phyloP scores from a whole-genome alignment of 2,329 filamentous ascomycete genomes.

The Nigrospora sphaerica region DNA sequence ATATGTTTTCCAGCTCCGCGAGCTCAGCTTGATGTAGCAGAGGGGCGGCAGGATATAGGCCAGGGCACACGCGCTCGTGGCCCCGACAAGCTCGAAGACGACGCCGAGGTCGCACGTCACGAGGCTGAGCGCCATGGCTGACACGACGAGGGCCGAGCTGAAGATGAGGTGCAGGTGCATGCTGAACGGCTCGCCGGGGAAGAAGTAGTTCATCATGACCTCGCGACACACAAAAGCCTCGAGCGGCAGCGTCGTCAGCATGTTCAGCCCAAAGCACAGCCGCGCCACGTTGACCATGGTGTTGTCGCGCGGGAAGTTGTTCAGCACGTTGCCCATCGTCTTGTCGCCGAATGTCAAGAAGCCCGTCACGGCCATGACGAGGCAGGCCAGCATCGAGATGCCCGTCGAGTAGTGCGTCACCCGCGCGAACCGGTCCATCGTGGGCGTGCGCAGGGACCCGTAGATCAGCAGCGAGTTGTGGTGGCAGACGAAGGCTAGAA shows the following conservation, averaged over 20 bases:
- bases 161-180: slow-evolving; percentile 80
- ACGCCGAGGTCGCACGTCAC: slow-evolving; percentile 88
- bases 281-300: slow-evolving; percentile 90
- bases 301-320: slow-evolving; percentile 92
- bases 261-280: slow-evolving; percentile 94
- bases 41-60: slow-evolving; percentile 93
- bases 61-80: slow-evolving; percentile 87
- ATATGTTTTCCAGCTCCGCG: slow-evolving; percentile 64
- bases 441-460: slow-evolving; percentile 87
- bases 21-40: slow-evolving; percentile 91
- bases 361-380: slow-evolving; percentile 79
- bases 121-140: slow-evolving; percentile 70
- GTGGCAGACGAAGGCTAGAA: slow-evolving; percentile 61
- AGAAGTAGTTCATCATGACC: slow-evolving; percentile 85
- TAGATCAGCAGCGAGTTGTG: slow-evolving; percentile 98
- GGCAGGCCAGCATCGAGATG: slow-evolving; percentile 85
- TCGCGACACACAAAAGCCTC: slow-evolving; percentile 97
- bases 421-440: slow-evolving; percentile 85
- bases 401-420: slow-evolving; percentile 92
- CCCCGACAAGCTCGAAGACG: slow-evolving; percentile 93
- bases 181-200: slow-evolving; percentile 65
- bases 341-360: slow-evolving; percentile 90
- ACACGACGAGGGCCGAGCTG: slow-evolving; percentile 73
- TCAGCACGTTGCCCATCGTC: slow-evolving; percentile 91
- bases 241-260: slow-evolving; percentile 93